A percentile compares a stretch with the other conserved stretches of the same genome.
Evolutionary conservation across 352 stramenopile species (phyloP).

Genomic region (Aphanomyces stellatus): DNA sequence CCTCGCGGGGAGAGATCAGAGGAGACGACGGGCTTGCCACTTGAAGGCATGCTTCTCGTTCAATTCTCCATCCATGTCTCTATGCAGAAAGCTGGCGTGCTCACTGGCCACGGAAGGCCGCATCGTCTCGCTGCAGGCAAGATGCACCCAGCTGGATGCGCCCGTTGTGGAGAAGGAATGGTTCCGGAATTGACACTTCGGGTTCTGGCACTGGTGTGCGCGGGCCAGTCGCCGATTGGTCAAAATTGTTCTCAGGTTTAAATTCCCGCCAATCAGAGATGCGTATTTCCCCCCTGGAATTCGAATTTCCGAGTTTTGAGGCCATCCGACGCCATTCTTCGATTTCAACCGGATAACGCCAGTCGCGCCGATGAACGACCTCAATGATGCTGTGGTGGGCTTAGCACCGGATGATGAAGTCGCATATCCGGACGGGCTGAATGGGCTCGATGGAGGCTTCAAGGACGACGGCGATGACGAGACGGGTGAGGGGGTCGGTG

Average conservation of each 20-base stretch:
- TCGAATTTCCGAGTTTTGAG: background rate
- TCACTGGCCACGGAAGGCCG: too few species aligned
- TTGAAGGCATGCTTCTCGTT: too few species aligned
- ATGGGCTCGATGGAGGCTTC: slow-evolving; percentile 19
- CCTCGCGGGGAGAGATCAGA: too few species aligned
- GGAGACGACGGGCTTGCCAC: too few species aligned
- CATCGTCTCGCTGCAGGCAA: too few species aligned
- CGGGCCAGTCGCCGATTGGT: slow-evolving; percentile 6
- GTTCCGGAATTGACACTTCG: background rate
- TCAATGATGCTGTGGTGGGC: slow-evolving; percentile 20
- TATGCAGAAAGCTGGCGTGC: too few species aligned
- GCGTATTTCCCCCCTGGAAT: background rate
- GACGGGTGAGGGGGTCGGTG: background rate
- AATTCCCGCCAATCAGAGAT: background rate
- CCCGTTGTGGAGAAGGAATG: too few species aligned
- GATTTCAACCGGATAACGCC: slow-evolving; percentile 19
- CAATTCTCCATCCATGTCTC: too few species aligned
- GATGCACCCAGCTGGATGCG: too few species aligned
- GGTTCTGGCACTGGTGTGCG: background rate
- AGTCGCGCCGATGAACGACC: slow-evolving; percentile 17
- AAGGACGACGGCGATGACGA: slow-evolving; percentile 18
- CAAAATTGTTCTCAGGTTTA: background rate
- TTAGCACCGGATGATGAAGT: slow-evolving; percentile 22
- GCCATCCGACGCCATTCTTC: slow-evolving; percentile 11
- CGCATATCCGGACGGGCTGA: slow-evolving; percentile 18